Evolutionary conservation across 441 rosid genomes (phyloP).

Genomic region (Erysimum cheiri): DNA sequence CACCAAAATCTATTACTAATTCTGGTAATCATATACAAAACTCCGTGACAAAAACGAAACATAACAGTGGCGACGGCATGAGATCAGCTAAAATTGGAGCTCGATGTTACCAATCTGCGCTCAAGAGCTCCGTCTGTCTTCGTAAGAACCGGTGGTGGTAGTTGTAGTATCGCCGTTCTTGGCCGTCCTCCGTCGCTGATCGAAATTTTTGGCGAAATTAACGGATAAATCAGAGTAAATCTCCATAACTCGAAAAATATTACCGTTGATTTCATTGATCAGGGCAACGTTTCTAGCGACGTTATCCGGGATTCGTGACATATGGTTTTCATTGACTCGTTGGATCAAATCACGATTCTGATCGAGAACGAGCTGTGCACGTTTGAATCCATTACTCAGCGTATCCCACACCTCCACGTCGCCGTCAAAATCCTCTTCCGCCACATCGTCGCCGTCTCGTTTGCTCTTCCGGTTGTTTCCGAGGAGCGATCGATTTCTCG

Average conservation of each 20-base stretch:
- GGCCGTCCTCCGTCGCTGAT: constrained; percentile 36
- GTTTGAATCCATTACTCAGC: constrained; percentile 56
- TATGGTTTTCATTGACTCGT: constrained; percentile 74
- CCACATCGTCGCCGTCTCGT: constrained; percentile 17
- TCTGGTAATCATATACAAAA: neutral
- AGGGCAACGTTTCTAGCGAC: constrained; percentile 63
- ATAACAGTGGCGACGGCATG: no score
- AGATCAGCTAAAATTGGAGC: constrained; percentile 4
- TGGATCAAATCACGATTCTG: constrained; percentile 65
- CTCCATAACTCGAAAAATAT: constrained; percentile 60
- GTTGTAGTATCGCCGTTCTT: constrained; percentile 25
- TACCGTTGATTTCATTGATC: constrained; percentile 68
- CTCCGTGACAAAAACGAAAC: neutral
- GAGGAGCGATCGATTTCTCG: constrained; percentile 43
- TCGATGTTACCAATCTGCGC: constrained; percentile 1
- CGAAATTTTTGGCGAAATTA: constrained; percentile 48
- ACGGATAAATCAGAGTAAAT: constrained; percentile 69
- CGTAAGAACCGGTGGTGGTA: constrained; percentile 26
- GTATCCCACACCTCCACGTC: constrained; percentile 66
- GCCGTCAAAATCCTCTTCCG: constrained; percentile 43
- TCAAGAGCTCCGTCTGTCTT: constrained; percentile 32
- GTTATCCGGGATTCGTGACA: constrained; percentile 62
- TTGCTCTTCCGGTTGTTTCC: constrained; percentile 29
- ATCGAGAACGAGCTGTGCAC: constrained; percentile 69
- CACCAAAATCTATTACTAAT: neutral